Percentiles rank a stretch among this genome's conserved stretches.
Evolutionary conservation across 1,284 basidiomycete genomes (phyloP).

Genomic region (Puccinia novopanici): DNA sequence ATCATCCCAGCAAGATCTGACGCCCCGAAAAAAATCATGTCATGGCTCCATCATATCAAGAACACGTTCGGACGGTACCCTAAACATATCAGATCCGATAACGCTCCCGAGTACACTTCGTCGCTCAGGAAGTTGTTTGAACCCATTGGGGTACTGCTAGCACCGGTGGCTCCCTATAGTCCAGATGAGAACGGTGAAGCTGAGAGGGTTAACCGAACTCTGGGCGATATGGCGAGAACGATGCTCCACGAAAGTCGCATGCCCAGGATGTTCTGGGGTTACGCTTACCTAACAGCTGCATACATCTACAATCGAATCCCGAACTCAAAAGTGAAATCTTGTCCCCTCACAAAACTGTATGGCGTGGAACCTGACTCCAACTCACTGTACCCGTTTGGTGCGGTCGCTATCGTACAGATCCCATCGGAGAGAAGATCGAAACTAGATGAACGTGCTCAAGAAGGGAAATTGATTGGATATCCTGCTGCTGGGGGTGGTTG

Average conservation of each 20-base stretch:
- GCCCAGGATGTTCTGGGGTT: background rate
- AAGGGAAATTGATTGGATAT: background rate
- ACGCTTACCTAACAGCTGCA: no score
- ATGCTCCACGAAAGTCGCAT: background rate
- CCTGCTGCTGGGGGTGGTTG: background rate
- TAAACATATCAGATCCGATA: background rate
- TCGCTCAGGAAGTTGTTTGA: background rate
- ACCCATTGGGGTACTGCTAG: background rate
- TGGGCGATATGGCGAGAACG: slow-evolving; percentile 15
- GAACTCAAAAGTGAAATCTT: background rate
- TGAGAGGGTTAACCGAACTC: slow-evolving; percentile 23
- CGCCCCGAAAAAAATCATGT: background rate
- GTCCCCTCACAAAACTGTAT: background rate
- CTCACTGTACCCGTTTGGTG: slow-evolving; percentile 9
- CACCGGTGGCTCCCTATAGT: background rate
- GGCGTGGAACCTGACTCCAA: no score
- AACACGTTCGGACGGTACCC: background rate
- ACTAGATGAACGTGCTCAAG: background rate
- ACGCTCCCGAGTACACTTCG: slow-evolving; percentile 4
- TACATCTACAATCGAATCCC: slow-evolving; percentile 22
- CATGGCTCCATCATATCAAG: background rate
- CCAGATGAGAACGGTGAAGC: slow-evolving; percentile 25
- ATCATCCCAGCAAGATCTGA: background rate
- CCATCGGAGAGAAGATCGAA: background rate
- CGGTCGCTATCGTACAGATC: background rate